Percentiles rank a stretch among this genome's conserved stretches.
These are phyloP conservation scores for Aspergillus egyptiacus DNA, from an alignment of 495 filamentous ascomycete species.

Conservation along the genomic window DNA sequence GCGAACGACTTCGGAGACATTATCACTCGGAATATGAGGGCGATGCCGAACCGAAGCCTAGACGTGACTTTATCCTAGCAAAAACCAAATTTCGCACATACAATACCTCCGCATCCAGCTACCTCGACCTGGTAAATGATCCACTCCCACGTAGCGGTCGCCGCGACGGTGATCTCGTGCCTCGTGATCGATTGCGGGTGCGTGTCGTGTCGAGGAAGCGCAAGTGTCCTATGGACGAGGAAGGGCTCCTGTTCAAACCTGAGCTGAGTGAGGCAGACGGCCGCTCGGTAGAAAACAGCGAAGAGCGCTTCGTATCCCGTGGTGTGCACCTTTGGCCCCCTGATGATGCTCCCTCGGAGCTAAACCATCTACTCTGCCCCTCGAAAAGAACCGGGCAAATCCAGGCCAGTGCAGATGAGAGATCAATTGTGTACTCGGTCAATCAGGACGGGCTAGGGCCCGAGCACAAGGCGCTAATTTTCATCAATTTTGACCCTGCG, in stretches of 20 bases:
- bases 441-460: slow-evolving; percentile 41
- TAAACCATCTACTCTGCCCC: slow-evolving; percentile 55
- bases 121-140: slow-evolving; percentile 62
- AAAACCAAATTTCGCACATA: slow-evolving; percentile 58
- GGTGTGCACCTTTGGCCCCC: slow-evolving; percentile 57
- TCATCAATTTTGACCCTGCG: slow-evolving; percentile 60
- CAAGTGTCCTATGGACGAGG: slow-evolving; percentile 33
- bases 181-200: slow-evolving; percentile 47
- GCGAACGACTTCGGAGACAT: slow-evolving; percentile 35
- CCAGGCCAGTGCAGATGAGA: slow-evolving; percentile 53
- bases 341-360: slow-evolving; percentile 36
- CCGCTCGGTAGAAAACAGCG: slow-evolving; percentile 25
- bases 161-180: slow-evolving; percentile 24
- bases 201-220: slow-evolving; percentile 45
- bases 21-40: slow-evolving; percentile 44
- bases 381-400: slow-evolving; percentile 42
- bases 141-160: slow-evolving; percentile 22
- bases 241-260: slow-evolving; percentile 32
- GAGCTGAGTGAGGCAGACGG: slow-evolving; percentile 27
- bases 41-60: slow-evolving; percentile 32
- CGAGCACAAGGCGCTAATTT: slow-evolving; percentile 45
- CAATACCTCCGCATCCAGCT: slow-evolving; percentile 51
- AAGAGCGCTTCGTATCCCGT: slow-evolving; percentile 46
- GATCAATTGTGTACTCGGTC: slow-evolving; percentile 50
- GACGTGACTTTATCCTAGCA: slow-evolving; percentile 48